phyloP scores from a whole-genome alignment of 2,329 filamentous ascomycete species.

The Colletotrichum liaoningense region DNA sequence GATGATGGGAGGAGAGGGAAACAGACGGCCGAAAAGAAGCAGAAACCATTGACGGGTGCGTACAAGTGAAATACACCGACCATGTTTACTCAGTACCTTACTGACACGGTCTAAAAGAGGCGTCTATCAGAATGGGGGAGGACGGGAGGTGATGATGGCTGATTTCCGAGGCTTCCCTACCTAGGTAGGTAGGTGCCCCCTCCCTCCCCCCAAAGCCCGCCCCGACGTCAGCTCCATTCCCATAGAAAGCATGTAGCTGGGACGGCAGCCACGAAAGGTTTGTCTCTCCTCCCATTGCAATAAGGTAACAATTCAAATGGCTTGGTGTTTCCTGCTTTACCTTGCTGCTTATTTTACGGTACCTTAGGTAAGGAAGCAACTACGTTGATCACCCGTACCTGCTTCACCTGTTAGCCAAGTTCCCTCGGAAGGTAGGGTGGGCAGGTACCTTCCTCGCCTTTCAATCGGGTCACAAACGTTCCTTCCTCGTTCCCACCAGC shows the following conservation, averaged over 20 bases:
- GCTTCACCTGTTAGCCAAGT: not conserved
- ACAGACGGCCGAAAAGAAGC: not conserved
- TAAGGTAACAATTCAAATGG: not conserved
- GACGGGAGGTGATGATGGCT: not conserved
- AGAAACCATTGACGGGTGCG: constrained; percentile 5
- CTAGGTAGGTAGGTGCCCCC: no score
- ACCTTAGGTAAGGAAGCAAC: no score
- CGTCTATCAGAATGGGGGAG: constrained; percentile 9
- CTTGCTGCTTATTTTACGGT: not conserved
- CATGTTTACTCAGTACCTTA: no score
- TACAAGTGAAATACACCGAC: not conserved
- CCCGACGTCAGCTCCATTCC: not conserved
- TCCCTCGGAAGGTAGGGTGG: not conserved
- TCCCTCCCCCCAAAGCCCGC: not conserved
- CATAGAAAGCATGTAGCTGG: not conserved
- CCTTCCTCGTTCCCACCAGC: not conserved
- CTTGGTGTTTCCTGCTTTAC: not conserved
- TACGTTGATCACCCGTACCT: no score
- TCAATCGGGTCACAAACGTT: not conserved
- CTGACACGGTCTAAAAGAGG: not conserved
- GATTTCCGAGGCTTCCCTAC: not conserved
- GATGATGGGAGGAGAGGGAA: not conserved
- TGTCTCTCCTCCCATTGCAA: not conserved
- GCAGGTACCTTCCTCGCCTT: not conserved
- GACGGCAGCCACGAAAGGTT: not conserved